These are phyloP conservation scores for Podila minutissima DNA, from an alignment of 192 early-diverging fungal genomes.

Conservation along the genomic window DNA sequence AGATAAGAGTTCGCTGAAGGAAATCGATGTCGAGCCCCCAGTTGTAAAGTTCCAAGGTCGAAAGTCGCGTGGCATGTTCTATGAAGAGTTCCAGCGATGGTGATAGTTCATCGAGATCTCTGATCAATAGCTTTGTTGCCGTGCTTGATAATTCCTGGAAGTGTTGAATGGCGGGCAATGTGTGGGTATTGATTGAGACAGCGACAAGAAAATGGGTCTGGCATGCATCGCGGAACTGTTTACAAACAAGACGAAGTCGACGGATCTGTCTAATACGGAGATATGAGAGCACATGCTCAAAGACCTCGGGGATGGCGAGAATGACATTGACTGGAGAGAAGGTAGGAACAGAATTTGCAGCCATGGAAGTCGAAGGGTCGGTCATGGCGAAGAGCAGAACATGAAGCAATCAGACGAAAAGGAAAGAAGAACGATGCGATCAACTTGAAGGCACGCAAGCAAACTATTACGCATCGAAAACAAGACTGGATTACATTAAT, in stretches of 20 bases:
- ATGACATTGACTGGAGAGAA: background rate
- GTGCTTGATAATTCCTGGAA: conserved; percentile 1
- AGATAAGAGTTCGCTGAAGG: background rate
- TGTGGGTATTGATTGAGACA: background rate
- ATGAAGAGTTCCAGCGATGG: conserved; percentile 1
- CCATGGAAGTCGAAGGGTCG: no score
- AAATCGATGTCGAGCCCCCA: conserved; percentile 23
- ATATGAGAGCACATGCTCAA: conserved; percentile 5
- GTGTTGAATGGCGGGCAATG: background rate
- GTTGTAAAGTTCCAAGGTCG: conserved; percentile 1
- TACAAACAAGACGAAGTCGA: conserved; percentile 32
- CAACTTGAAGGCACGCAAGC: no score
- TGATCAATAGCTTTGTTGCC: conserved; percentile 3
- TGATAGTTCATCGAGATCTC: conserved; percentile 12
- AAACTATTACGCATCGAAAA: no score
- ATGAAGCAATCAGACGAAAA: no score
- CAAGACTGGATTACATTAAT: no score
- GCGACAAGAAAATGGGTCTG: background rate
- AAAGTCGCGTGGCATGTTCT: background rate
- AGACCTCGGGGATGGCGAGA: conserved; percentile 25
- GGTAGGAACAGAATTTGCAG: background rate
- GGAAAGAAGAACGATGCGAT: no score
- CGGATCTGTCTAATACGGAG: conserved; percentile 11
- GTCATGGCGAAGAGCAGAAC: no score
- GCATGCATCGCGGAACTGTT: conserved; percentile 13